These are phyloP conservation scores for Clarireedia paspali DNA, from an alignment of 2,329 filamentous ascomycete genomes.

Conservation along the genomic window DNA sequence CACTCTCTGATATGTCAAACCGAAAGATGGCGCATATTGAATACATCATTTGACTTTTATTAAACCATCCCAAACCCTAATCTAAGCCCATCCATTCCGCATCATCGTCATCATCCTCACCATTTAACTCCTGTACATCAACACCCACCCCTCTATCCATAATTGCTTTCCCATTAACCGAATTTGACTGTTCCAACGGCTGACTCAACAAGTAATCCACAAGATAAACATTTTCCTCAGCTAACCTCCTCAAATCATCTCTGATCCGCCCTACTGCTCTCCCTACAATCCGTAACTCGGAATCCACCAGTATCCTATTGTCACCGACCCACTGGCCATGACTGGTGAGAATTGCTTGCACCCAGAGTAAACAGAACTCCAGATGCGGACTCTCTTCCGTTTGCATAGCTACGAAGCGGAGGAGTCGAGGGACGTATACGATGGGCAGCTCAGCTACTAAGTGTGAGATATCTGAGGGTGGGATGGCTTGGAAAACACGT, in stretches of 20 bases:
- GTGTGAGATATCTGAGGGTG: slow-evolving; percentile 64
- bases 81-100: slow-evolving; percentile 48
- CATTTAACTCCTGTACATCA: slow-evolving; percentile 28
- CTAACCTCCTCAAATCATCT: slow-evolving; percentile 72
- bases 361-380: slow-evolving; percentile 91
- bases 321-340: slow-evolving; percentile 83
- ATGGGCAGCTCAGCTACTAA: slow-evolving; percentile 72
- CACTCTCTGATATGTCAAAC: no score
- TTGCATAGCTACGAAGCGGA: slow-evolving; percentile 82
- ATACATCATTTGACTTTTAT: no score
- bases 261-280: slow-evolving; percentile 74
- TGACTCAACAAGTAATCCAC: slow-evolving; percentile 71
- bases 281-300: slow-evolving; percentile 77
- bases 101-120: slow-evolving; percentile 33
- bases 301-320: slow-evolving; percentile 68
- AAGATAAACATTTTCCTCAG: slow-evolving; percentile 83
- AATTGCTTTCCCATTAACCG: slow-evolving; percentile 27
- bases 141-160: slow-evolving; percentile 29
- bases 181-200: slow-evolving; percentile 30
- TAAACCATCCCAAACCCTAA: slow-evolving; percentile 19
- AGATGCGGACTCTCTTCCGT: slow-evolving; percentile 87
- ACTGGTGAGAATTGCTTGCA: slow-evolving; percentile 70
- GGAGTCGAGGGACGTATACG: slow-evolving; percentile 77
- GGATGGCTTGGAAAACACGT: slow-evolving; percentile 78
- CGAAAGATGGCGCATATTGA: no score